Conservation (phyloP, 192 early-diverging fungal genomes). For the Coemansia biformis region DNA sequence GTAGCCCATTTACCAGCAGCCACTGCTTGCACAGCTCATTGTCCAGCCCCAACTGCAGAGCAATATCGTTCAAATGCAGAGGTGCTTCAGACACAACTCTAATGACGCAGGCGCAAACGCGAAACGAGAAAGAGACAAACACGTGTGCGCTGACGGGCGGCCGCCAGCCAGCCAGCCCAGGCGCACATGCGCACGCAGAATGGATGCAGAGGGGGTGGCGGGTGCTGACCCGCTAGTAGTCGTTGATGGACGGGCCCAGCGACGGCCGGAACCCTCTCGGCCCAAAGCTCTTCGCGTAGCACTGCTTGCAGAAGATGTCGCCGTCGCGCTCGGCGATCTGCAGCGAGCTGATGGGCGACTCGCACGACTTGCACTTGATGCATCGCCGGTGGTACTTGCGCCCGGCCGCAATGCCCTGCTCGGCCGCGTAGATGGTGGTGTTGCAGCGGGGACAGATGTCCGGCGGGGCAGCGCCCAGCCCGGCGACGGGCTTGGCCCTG, state of each 20-base stretch:
- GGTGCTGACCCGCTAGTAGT: too few relatives aligned
- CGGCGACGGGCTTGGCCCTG: slow-evolving; percentile 19
- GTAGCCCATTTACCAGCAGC: too few relatives aligned
- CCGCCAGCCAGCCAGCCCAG: too few relatives aligned
- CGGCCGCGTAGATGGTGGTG: slow-evolving; percentile 41
- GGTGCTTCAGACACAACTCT: too few relatives aligned
- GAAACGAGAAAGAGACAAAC: too few relatives aligned
- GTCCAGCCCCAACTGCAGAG: too few relatives aligned
- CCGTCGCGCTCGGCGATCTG: slow-evolving; percentile 48
- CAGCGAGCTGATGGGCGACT: slow-evolving; percentile 27
- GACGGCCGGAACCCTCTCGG: slow-evolving; percentile 39
- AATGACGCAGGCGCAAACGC: too few relatives aligned
- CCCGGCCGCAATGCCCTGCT: slow-evolving; percentile 40
- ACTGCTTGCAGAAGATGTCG: slow-evolving; percentile 48
- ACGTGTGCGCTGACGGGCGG: too few relatives aligned
- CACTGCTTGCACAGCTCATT: too few relatives aligned
- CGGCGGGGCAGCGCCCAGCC: slow-evolving; percentile 18
- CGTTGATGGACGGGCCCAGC: slow-evolving; percentile 26
- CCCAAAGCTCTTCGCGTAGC: slow-evolving; percentile 48
- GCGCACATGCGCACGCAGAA: too few relatives aligned
- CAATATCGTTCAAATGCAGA: too few relatives aligned
- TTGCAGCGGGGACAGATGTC: slow-evolving; percentile 47
- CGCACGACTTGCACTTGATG: slow-evolving; percentile 43
- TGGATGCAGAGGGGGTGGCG: too few relatives aligned
- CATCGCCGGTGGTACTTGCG: slow-evolving; percentile 51